Base-by-base conservation (phyloP, 306 rosid species). In the Cucumis sativus region DNA sequence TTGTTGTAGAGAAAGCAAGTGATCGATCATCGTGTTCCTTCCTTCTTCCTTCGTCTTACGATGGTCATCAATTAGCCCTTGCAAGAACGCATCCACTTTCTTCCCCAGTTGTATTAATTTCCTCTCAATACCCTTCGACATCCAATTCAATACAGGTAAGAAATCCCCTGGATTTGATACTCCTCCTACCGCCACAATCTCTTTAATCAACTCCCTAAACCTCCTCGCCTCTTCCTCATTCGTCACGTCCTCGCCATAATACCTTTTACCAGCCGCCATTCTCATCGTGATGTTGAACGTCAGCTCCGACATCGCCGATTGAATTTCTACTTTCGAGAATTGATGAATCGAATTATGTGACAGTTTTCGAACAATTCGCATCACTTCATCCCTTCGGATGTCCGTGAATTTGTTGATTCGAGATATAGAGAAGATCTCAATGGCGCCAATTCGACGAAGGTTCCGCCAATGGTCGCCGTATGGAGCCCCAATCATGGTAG, bases 381-480 rank as follows among this genome's bases (percentile, higher is more conserved):
- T 12, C 40, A 79, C 84, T 79, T 92, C 93, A 13, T 88, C 89
- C 6, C 17, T 81, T 30, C 92, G 85, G 30, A 85, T 25, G 11
- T 39, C 78, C 1, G 7, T 3, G 43, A 88, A 88, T 33, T 28
- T 21, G 72, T 80, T 85, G 28, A 82, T 77, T 1, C 88, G 79
- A 15, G 28, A 51, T 9, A 84, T 12, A 18, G 95, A 92, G 78
- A 88, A 87, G 51, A 92, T 87, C 70, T 92, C 93, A 0, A 83
- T 25, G 3, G 92, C 23, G 47, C 89, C 77, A 1, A 92, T 86
- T 28, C 93, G 93, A n/a, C 96, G 97, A 2, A 88, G 58, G 86
- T 88, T 92, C 21, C 93, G 93, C 97, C 97, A 92, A 73, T 87
- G 93, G 25, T 90, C 96, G 7, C 96, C 96, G 54, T 90, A 86